These are phyloP conservation scores for Cyamopsis tetragonoloba DNA, from an alignment of 306 rosid genomes.

Conservation along the genomic window DNA sequence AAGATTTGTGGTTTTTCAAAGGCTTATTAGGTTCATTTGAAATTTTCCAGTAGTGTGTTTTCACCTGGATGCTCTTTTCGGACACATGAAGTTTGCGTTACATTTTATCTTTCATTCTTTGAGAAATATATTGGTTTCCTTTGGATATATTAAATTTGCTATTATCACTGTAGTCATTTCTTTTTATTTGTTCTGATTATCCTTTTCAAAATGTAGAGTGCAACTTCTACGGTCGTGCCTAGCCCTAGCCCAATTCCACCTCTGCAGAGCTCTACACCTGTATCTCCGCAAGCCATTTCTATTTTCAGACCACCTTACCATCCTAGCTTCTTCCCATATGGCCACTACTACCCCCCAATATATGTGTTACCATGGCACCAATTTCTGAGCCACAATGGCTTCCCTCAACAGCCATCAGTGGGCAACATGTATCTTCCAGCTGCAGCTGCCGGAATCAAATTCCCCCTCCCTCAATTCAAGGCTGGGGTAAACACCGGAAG, in stretches of 20 bases:
- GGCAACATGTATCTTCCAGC: constrained; percentile 59
- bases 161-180: neutral
- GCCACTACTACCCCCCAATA: constrained; percentile 63
- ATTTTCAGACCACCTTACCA: constrained; percentile 77
- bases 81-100: neutral
- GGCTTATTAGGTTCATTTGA: too few relatives aligned
- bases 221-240: constrained; percentile 50
- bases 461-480: constrained; percentile 62
- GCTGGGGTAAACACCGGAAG: constrained; percentile 58
- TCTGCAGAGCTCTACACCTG: constrained; percentile 50
- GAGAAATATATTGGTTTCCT: neutral
- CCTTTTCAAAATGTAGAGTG: constrained; percentile 42
- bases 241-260: constrained; percentile 65
- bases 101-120: neutral
- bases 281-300: constrained; percentile 61
- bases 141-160: too few relatives aligned
- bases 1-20: neutral
- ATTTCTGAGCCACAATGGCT: constrained; percentile 66
- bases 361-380: constrained; percentile 68
- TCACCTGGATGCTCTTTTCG: neutral
- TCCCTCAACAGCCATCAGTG: constrained; percentile 64
- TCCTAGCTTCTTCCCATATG: constrained; percentile 63
- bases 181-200: neutral
- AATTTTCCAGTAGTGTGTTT: neutral
- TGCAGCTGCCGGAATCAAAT: constrained; percentile 59